A percentile compares a stretch with the other conserved stretches of the same genome.
Evolutionary conservation across 306 rosid genomes (phyloP).

Genomic region (Rosa multiflora): DNA sequence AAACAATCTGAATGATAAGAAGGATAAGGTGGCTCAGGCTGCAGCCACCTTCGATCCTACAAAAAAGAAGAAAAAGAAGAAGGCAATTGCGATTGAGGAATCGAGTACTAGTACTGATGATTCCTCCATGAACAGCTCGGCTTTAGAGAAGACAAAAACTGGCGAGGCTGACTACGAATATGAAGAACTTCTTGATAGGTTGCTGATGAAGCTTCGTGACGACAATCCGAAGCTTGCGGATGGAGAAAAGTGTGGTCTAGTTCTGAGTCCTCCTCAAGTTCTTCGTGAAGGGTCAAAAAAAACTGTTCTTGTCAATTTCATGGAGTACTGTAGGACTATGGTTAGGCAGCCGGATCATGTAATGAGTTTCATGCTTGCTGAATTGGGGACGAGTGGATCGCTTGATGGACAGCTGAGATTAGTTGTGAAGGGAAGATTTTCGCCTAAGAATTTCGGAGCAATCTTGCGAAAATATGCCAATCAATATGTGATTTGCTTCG

Average conservation of each 20-base stretch:
- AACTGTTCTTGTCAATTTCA: conserved; percentile 88
- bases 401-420: conserved; percentile 92
- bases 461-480: conserved; percentile 81
- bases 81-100: background rate
- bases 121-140: no score
- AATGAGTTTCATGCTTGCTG: conserved; percentile 92
- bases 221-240: conserved; percentile 30
- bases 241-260: conserved; percentile 78
- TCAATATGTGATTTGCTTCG: conserved; percentile 17
- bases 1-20: background rate
- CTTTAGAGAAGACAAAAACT: background rate
- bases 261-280: conserved; percentile 97
- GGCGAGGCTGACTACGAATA: background rate
- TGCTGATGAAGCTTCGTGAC: background rate
- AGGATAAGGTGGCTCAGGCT: background rate
- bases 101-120: no score
- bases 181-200: background rate
- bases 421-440: conserved; percentile 80
- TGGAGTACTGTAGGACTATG: conserved; percentile 89
- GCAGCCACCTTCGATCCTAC: background rate
- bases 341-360: conserved; percentile 94
- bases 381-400: conserved; percentile 89
- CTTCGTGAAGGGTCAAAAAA: conserved; percentile 96
- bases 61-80: background rate
- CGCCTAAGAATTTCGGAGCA: conserved; percentile 82